Base-by-base conservation (phyloP, 176 grass and related monocot genomes). In the Triticum turgidum region DNA sequence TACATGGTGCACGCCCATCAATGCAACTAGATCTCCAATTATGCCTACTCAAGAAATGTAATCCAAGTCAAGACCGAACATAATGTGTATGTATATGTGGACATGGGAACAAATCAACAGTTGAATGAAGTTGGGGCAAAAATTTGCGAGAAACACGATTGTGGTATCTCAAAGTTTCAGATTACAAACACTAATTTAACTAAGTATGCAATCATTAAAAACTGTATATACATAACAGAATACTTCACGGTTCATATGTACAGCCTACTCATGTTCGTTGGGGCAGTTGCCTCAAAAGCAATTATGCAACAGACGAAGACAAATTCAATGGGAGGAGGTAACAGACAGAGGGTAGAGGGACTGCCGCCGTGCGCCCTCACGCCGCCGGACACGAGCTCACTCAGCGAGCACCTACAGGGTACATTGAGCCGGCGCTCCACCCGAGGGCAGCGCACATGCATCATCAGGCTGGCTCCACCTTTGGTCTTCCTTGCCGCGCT, bases 61-160 rank as follows among this genome's bases (percentile, higher is more conserved):
- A 9, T 69, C 61, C 8, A 49, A 54, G 61, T 37, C 61, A 71
- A 10, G 54, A 17, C 70, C 20, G 41, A 34, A 90, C 90, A 88
- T 80, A 86, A 88, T 64, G 56, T 32, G 49, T 17, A 52, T 52
- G 49, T 90, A 98, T 84, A 93, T 98, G 85, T 63, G 66, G 15
- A 75, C 65, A 76, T 35, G 76, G 47, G 33, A 76, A 87, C 20
- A 89, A 83, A 81, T 61, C 49, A 67, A 15, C 11, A 9, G 38
- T 24, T 79, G 74, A 34, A 82, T n/a, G 9, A 22, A 38, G 44
- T 68, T 62, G 49, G 11, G 17, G 77, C 3, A 69, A 11, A 15
- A 2, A 13, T 22, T 22, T 58, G 47, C 47, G 30, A 44, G 27
- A 49, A 34, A 82, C 11, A 84, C 71, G 5, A 79, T 4, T 51